A percentile compares a stretch with the other conserved stretches of the same genome.
These are phyloP conservation scores for Phytopythium montanum DNA, from an alignment of 352 stramenopile species.

Conservation along the genomic window DNA sequence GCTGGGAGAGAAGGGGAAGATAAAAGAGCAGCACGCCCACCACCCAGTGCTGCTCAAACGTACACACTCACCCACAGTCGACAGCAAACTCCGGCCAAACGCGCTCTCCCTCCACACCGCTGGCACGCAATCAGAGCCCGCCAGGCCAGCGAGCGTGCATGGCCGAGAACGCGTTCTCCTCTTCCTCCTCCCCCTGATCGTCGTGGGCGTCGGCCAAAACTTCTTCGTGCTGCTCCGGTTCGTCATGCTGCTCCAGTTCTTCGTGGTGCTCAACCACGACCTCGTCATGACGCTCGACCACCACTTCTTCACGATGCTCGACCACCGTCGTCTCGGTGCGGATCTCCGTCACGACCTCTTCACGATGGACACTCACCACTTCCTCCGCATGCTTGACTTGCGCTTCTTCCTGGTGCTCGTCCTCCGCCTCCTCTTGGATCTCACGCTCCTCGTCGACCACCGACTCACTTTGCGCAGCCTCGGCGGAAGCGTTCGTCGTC, in stretches of 20 bases:
- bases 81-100: not conserved
- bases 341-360: too few species aligned
- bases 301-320: not conserved
- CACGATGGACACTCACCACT: not conserved
- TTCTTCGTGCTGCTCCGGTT: not conserved
- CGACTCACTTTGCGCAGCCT: not conserved
- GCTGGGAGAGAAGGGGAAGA: not conserved
- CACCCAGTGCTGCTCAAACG: not conserved
- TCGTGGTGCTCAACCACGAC: not conserved
- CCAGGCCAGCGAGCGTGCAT: constrained; percentile 8
- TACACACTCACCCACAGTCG: not conserved
- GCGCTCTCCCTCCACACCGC: not conserved
- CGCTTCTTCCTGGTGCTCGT: not conserved
- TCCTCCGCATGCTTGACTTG: not conserved
- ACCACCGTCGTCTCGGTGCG: not conserved
- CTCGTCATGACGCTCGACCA: not conserved
- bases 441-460: not conserved
- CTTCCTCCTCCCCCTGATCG: constrained; percentile 10
- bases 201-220: not conserved
- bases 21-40: not conserved
- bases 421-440: not conserved
- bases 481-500: not conserved
- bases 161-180: constrained; percentile 11
- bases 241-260: not conserved
- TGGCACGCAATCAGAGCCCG: not conserved